phyloP scores from a whole-genome alignment of 2,329 filamentous ascomycete genomes.

The Colletotrichum cuscutae region DNA sequence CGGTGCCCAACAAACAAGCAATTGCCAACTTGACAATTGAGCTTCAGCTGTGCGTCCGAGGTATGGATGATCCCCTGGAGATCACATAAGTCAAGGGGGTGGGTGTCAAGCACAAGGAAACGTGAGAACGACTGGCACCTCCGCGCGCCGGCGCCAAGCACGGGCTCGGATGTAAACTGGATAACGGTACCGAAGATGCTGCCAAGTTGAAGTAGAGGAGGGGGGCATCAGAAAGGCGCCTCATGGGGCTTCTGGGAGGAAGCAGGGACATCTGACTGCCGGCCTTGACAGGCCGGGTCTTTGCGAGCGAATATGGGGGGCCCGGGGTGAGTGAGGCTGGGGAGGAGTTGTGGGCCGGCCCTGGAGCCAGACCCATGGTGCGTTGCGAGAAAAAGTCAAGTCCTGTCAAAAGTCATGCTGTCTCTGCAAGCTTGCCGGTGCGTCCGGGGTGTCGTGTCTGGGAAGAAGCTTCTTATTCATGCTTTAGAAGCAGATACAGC shows the following conservation, averaged over 20 bases:
- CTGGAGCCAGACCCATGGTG: conserved; percentile 13
- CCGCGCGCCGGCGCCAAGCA: conserved; percentile 5
- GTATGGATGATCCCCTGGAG: conserved; percentile 15
- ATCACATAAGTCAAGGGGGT: conserved; percentile 6
- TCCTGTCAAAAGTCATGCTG: conserved; percentile 25
- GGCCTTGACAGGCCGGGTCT: conserved; percentile 14
- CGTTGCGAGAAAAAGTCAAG: conserved; percentile 23
- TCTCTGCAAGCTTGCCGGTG: conserved; percentile 16
- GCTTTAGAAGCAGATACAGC: conserved; percentile 23
- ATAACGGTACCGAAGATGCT: conserved; percentile 9
- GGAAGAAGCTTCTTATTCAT: conserved; percentile 28
- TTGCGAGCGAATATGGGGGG: background rate
- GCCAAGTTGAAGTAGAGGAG: background rate
- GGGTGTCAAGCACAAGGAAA: conserved; percentile 24
- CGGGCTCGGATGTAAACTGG: conserved; percentile 23
- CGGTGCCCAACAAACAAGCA: conserved; percentile 3
- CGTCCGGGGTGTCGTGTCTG: conserved; percentile 29
- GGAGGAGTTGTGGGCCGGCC: background rate
- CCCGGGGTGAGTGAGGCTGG: too few relatives aligned
- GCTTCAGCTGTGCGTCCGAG: conserved; percentile 19
- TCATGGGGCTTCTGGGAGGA: conserved; percentile 9
- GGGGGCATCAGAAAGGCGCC: background rate
- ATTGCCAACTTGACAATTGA: conserved; percentile 19
- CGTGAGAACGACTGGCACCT: conserved; percentile 20
- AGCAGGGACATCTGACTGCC: conserved; percentile 3